phyloP scores from a whole-genome alignment of 768 basidiomycete species.

The Leccinum broughii region DNA sequence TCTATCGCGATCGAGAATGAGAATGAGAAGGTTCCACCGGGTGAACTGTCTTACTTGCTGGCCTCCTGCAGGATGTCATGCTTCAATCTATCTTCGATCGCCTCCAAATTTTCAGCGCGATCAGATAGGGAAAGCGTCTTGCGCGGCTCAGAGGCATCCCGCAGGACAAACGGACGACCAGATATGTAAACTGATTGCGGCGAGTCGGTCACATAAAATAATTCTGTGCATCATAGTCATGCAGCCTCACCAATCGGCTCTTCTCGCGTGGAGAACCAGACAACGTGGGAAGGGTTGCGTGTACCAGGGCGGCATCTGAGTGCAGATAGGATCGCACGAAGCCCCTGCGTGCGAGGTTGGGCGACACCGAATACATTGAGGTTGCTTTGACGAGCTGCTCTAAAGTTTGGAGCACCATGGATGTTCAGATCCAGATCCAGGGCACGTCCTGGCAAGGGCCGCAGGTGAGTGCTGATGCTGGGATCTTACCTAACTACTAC shows the following conservation, averaged over 20 bases:
- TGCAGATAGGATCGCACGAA: conserved; percentile 86
- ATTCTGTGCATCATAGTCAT: not conserved
- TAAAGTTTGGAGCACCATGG: conserved; percentile 94
- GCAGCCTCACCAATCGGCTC: conserved; percentile 79
- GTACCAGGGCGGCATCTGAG: conserved; percentile 72
- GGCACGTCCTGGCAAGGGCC: conserved; percentile 62
- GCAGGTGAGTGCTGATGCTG: conserved; percentile 5
- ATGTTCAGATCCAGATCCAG: conserved; percentile 89
- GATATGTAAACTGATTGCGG: conserved; percentile 70
- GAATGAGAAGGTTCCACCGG: not conserved
- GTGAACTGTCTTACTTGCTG: conserved; percentile 44
- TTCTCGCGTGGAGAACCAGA: conserved; percentile 97
- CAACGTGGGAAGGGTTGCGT: conserved; percentile 66
- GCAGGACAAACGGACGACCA: conserved; percentile 88
- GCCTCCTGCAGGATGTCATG: conserved; percentile 90
- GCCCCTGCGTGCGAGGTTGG: conserved; percentile 90
- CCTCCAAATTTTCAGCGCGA: conserved; percentile 93
- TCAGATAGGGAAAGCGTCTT: conserved; percentile 80
- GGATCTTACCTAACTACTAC: conserved; percentile 14
- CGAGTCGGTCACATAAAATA: conserved; percentile 1
- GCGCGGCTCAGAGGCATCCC: conserved; percentile 83
- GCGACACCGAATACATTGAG: conserved; percentile 95
- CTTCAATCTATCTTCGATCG: conserved; percentile 86
- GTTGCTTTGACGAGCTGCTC: conserved; percentile 73
- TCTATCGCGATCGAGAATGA: conserved; percentile 39